Percentiles rank a stretch among this genome's conserved stretches.
These are phyloP conservation scores for Botrytis deweyae DNA, from an alignment of 2,329 filamentous ascomycete species.

Conservation along the genomic window DNA sequence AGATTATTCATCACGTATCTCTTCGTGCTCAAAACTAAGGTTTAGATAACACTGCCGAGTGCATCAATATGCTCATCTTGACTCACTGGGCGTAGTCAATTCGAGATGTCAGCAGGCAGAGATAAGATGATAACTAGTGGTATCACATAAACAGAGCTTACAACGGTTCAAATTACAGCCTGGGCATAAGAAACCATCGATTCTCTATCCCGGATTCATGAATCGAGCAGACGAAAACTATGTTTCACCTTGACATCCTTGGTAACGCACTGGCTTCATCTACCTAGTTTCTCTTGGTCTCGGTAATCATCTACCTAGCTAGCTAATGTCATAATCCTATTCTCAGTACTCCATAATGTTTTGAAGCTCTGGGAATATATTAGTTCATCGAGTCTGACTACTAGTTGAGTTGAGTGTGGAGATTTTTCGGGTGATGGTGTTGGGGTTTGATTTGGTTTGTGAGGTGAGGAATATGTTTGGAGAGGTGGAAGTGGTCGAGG, in stretches of 20 bases:
- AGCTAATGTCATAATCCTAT: rapidly evolving
- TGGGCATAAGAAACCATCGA: rapidly evolving
- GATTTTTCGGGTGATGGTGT: neutral
- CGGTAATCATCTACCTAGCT: neutral
- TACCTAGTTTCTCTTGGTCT: neutral
- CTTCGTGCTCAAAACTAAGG: neutral
- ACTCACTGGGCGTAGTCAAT: neutral
- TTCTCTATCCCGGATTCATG: rapidly evolving
- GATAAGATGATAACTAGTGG: neutral
- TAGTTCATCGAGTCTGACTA: neutral
- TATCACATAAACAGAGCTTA: neutral
- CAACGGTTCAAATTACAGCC: neutral
- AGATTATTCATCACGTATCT: neutral
- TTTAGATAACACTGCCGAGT: neutral
- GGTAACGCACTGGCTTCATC: neutral
- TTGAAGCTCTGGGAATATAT: neutral
- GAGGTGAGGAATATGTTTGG: neutral
- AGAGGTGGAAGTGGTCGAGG: neutral
- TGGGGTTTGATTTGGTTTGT: neutral
- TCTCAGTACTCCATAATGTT: neutral
- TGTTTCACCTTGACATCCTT: too few species aligned
- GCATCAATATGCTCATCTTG: too few species aligned
- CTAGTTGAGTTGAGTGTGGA: neutral
- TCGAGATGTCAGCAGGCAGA: rapidly evolving
- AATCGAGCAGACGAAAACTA: too few species aligned